phyloP scores from a whole-genome alignment of 495 filamentous ascomycete genomes.

The Hypomontagnella submonticulosa region DNA sequence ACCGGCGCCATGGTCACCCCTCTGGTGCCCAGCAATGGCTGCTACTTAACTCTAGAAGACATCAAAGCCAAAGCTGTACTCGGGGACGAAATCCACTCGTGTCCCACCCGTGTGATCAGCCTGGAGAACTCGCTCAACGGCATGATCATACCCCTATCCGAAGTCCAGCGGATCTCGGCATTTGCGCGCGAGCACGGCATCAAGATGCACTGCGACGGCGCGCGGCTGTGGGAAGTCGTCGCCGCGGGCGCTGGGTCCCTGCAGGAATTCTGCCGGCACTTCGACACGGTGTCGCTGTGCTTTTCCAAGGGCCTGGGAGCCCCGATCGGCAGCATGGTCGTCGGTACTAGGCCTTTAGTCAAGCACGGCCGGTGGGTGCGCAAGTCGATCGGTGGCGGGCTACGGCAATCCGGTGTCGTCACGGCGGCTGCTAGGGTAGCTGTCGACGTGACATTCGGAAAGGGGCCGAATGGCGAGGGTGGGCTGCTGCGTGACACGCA shows the following conservation, averaged over 20 bases:
- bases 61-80: constrained; percentile 64
- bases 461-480: constrained; percentile 63
- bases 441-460: constrained; percentile 72
- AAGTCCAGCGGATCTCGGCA: constrained; percentile 68
- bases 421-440: constrained; percentile 69
- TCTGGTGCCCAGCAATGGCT: constrained; percentile 68
- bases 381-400: constrained; percentile 81
- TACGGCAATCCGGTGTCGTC: constrained; percentile 74
- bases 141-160: constrained; percentile 74
- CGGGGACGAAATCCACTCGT: constrained; percentile 59
- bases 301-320: constrained; percentile 87
- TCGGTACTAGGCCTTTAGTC: constrained; percentile 70
- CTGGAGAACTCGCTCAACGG: constrained; percentile 86
- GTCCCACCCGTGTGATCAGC: constrained; percentile 76
- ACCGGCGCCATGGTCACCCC: constrained; percentile 66
- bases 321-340: constrained; percentile 80
- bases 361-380: constrained; percentile 77
- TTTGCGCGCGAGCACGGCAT: constrained; percentile 75
- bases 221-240: constrained; percentile 79
- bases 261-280: constrained; percentile 70
- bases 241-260: constrained; percentile 66
- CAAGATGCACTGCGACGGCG: constrained; percentile 82
- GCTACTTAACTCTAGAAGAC: constrained; percentile 77
- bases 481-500: constrained; percentile 72
- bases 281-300: constrained; percentile 81